Evolutionary conservation across 331 rosid genomes (phyloP).

Genomic region (Malus hybrid): DNA sequence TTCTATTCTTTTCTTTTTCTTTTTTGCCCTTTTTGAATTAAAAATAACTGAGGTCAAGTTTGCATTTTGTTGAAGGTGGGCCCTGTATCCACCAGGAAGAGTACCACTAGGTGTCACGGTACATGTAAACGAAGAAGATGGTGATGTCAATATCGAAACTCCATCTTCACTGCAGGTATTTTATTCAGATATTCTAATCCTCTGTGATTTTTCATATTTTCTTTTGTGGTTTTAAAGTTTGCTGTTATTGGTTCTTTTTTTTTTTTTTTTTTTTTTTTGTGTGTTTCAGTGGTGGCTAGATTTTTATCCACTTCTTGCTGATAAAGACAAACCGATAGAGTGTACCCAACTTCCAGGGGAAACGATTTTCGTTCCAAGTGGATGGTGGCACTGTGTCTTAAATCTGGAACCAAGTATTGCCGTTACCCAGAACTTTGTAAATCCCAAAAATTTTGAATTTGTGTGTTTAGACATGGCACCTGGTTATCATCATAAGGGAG

Average conservation of each 20-base stretch:
- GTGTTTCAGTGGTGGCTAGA: constrained; percentile 94
- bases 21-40: constrained; percentile 4
- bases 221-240: not conserved
- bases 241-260: not conserved
- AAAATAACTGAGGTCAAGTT: constrained; percentile 14
- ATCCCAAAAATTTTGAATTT: constrained; percentile 79
- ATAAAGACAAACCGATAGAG: constrained; percentile 94
- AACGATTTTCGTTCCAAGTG: constrained; percentile 94
- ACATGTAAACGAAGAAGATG: constrained; percentile 90
- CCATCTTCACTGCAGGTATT: constrained; percentile 91
- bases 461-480: constrained; percentile 99
- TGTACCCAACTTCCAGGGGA: constrained; percentile 96
- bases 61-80: constrained; percentile 70
- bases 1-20: not conserved
- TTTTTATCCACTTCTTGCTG: constrained; percentile 94
- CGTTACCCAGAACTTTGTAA: constrained; percentile 89
- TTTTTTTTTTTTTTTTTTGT: constrained; percentile 1
- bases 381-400: constrained; percentile 99
- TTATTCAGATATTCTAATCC: constrained; percentile 7
- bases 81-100: constrained; percentile 94
- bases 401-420: constrained; percentile 92
- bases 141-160: constrained; percentile 77
- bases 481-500: constrained; percentile 94
- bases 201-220: constrained; percentile 6
- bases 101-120: constrained; percentile 94